Percentiles rank a stretch among this genome's conserved stretches.
These are phyloP conservation scores for Aspergillus bertholletiae DNA, from an alignment of 495 filamentous ascomycete species.

Conservation along the genomic window DNA sequence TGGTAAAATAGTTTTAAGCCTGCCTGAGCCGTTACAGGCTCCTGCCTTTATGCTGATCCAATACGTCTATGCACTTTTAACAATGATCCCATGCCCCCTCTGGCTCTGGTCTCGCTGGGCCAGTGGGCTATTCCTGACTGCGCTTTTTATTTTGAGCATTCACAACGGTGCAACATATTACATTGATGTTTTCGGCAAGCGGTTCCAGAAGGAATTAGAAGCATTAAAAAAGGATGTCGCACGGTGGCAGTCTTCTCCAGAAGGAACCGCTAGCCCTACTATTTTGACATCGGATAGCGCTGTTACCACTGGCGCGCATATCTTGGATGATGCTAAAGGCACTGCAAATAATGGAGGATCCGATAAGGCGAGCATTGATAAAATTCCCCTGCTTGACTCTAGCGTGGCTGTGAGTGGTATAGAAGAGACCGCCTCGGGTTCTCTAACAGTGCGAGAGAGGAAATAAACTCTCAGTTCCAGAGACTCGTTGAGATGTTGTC, in stretches of 20 bases:
- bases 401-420: constrained; percentile 25
- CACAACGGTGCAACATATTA: constrained; percentile 97
- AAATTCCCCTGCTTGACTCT: constrained; percentile 41
- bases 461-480: neutral
- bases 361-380: constrained; percentile 37
- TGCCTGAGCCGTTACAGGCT: constrained; percentile 76
- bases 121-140: constrained; percentile 69
- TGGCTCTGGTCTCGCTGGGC: constrained; percentile 92
- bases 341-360: constrained; percentile 7
- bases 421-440: constrained; percentile 1
- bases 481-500: neutral
- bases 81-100: constrained; percentile 89
- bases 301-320: constrained; percentile 11
- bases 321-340: constrained; percentile 4
- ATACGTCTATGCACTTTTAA: constrained; percentile 82
- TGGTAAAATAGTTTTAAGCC: constrained; percentile 74
- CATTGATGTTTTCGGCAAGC: constrained; percentile 93
- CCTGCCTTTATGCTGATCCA: constrained; percentile 94
- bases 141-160: constrained; percentile 84
- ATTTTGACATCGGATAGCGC: constrained; percentile 21
- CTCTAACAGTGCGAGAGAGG: constrained; percentile 24
- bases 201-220: constrained; percentile 95
- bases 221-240: constrained; percentile 83
- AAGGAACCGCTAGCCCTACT: constrained; percentile 30
- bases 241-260: constrained; percentile 70